Conservation (phyloP, 176 grass and related monocot genomes). For the Oryza australiensis region DNA sequence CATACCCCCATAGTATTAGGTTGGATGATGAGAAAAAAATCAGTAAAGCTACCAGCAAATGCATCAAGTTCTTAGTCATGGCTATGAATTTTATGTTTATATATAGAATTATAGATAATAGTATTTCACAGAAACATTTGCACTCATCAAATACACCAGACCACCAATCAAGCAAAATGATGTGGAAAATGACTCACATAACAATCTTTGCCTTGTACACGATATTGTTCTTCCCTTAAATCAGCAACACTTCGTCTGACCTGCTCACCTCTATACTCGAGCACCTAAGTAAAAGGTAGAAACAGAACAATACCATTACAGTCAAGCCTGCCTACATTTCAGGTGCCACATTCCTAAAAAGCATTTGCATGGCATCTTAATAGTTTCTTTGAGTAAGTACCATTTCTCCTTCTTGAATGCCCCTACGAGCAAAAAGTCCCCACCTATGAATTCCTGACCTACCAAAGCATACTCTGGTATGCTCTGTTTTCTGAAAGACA, state of each 20-base stretch:
- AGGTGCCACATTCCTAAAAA: constrained; percentile 12
- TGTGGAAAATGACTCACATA: constrained; percentile 68
- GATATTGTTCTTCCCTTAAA: constrained; percentile 79
- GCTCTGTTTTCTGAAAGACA: constrained; percentile 77
- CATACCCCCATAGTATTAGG: neutral
- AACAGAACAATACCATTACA: constrained; percentile 6
- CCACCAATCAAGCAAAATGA: constrained; percentile 6
- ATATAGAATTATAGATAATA: neutral
- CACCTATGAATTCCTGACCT: constrained; percentile 99
- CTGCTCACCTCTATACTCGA: constrained; percentile 95
- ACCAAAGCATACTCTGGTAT: constrained; percentile 96
- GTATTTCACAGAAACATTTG: neutral
- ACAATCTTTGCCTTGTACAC: constrained; percentile 91
- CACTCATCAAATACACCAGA: constrained; percentile 9
- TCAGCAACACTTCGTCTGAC: constrained; percentile 91
- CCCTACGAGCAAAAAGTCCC: constrained; percentile 87
- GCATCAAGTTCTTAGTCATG: neutral
- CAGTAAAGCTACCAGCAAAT: neutral
- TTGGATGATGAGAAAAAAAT: constrained; percentile 1
- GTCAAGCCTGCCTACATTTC: constrained; percentile 2
- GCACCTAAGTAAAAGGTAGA: constrained; percentile 51
- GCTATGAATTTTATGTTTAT: neutral
- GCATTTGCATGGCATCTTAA: neutral
- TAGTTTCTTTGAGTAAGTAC: constrained; percentile 36
- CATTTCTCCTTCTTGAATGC: constrained; percentile 99